Evolutionary conservation across 192 early-diverging fungal genomes (phyloP).

Genomic region (Dissophora ornata): DNA sequence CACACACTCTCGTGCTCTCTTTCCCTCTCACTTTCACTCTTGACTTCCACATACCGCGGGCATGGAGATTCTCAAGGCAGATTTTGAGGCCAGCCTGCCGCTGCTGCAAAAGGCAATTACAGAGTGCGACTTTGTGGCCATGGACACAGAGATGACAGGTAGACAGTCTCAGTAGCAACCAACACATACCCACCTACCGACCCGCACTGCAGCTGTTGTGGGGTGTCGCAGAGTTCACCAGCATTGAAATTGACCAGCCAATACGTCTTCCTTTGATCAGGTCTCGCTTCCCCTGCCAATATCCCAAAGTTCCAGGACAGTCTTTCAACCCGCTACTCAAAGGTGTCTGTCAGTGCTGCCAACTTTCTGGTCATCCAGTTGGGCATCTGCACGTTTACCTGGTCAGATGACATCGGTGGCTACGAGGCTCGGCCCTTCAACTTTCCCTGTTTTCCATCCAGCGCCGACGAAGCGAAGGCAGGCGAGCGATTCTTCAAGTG

Average conservation of each 20-base stretch:
- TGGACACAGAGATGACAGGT: slow-evolving; percentile 91
- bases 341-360: slow-evolving; percentile 30
- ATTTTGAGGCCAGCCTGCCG: slow-evolving; percentile 72
- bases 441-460: slow-evolving; percentile 86
- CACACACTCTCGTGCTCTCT: no score
- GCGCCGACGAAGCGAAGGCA: slow-evolving; percentile 54
- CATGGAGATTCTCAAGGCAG: slow-evolving; percentile 77
- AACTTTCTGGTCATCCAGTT: slow-evolving; percentile 77
- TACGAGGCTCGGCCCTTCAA: slow-evolving; percentile 89
- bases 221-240: no score
- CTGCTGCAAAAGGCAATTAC: slow-evolving; percentile 71
- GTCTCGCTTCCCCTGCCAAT: slow-evolving; percentile 29
- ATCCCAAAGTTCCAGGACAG: slow-evolving; percentile 28
- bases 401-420: slow-evolving; percentile 59
- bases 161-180: neutral
- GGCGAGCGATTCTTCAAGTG: slow-evolving; percentile 64
- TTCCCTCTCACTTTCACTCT: no score
- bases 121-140: slow-evolving; percentile 76
- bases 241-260: slow-evolving; percentile 1
- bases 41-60: no score
- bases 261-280: slow-evolving; percentile 4
- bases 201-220: no score
- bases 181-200: no score
- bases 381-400: slow-evolving; percentile 87
- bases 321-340: slow-evolving; percentile 34